Base-by-base conservation (phyloP, 495 filamentous ascomycete genomes). In the Penicillium alfredii region DNA sequence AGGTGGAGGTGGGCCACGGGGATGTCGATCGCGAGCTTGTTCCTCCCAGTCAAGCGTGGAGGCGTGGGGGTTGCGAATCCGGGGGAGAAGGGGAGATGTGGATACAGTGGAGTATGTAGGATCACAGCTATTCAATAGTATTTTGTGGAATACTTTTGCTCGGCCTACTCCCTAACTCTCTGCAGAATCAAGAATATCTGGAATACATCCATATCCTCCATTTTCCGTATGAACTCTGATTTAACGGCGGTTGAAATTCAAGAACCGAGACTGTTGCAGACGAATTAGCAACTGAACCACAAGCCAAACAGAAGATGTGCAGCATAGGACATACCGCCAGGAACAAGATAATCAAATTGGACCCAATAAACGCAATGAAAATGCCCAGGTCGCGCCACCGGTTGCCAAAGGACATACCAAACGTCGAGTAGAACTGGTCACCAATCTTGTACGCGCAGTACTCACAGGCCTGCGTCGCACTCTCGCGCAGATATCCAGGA, bases 321-420 rank as follows among this genome's bases (percentile, higher is more conserved):
- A n/a, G n/a, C n/a, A n/a, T n/a, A n/a, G 1, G 38, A 47, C 56
- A 56, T 42, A 57, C 45, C 25, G 78, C 84, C 14, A 81, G 7
- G 47, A 88, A 85, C 27, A 93, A 49, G 35, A 93, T 76, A 12
- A 86, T 72, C 53, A 88, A 51, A 53, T 88, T 90, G 40, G 75
- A 82, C n/a, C 65, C 83, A 30, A 87, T 64, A 49, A 83, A 93
- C 8, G 77, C 78, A 12, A 73, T 33, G 37, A 84, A 80, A 35
- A 92, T 89, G 3, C 86, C 86, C 44, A 88, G 41, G 49, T 93
- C 86, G 24, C 86, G 68, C 85, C 86, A 92, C 8, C 86, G 58
- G 35, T 83, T 56, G 19, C 72, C 66, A 39, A 78, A 93, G 9
- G 47, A 59, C 53, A 88, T 74, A 0, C 70, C 69, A 9, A 92